These are phyloP conservation scores for Blepharisma japonicum DNA, from an alignment of 73 alveolate species.

Conservation along the genomic window DNA sequence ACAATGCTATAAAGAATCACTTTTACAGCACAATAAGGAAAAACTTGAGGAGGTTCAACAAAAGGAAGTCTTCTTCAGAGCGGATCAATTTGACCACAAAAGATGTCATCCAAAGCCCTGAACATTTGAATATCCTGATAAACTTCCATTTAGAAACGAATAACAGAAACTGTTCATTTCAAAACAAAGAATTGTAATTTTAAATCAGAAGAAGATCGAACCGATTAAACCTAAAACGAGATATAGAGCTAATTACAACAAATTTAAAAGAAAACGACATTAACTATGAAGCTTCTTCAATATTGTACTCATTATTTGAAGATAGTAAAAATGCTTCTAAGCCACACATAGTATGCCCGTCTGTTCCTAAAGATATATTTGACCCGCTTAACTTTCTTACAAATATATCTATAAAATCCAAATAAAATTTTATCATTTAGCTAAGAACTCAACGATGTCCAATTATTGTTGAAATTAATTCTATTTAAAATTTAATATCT, in stretches of 20 bases:
- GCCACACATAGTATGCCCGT: too few species aligned
- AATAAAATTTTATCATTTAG: too few species aligned
- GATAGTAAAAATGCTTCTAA: too few species aligned
- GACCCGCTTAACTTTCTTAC: too few species aligned
- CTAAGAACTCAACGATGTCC: too few species aligned
- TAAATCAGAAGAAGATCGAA: slow-evolving; percentile 5
- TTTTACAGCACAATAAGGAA: slow-evolving; percentile 41
- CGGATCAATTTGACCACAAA: neutral
- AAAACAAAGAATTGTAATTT: neutral
- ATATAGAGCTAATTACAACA: neutral
- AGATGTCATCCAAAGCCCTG: slow-evolving; percentile 16
- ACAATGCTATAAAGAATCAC: slow-evolving; percentile 77
- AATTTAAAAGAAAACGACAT: too few species aligned
- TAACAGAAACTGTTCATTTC: neutral
- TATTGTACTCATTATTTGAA: too few species aligned
- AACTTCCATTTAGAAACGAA: neutral
- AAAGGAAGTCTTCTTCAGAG: neutral
- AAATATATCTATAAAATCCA: too few species aligned
- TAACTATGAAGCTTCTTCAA: too few species aligned
- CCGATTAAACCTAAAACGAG: neutral
- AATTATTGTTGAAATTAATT: too few species aligned
- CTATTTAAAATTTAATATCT: too few species aligned
- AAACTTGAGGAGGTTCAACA: slow-evolving; percentile 12
- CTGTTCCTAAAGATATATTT: too few species aligned
- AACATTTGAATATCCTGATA: neutral